Evolutionary conservation across 768 basidiomycete species (phyloP), one percentile per base, ranked within the genome.

Genomic region (Lentinula aciculospora): DNA sequence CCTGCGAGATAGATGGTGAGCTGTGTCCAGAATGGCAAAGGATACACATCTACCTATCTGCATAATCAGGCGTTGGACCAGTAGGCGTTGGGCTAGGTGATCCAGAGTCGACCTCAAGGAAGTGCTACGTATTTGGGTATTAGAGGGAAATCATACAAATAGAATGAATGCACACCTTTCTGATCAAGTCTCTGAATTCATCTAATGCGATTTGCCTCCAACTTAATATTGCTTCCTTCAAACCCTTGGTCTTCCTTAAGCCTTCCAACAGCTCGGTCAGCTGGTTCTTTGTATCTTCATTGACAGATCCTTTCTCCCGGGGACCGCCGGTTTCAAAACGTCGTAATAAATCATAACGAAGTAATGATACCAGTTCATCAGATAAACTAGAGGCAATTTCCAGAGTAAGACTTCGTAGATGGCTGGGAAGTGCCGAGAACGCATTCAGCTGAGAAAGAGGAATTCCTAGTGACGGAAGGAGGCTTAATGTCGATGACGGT

Each of bases 331-430:
- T 46, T 58, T 66, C 64, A 39, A 83, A 76, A 19, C 85, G 80
- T 48, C 81, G 77, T 3, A 80, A 71, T 32, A 94, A 72, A 69
- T 92, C 91, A 48, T 77, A 75, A 47, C 81, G 79, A 28, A 95
- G 77, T 2, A 87, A 79, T 25, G 77, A 76, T n/a, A 92, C 83
- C 2, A 95, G 74, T 66, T 96, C 93, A 17, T 81, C 76, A 5
- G 92, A 85, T 23, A 97, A 74, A 0, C 89, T 88, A 2, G 80
- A 74, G 0, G 89, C 83, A 61, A 97, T 92, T 64, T 93, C 84
- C 64, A 83, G 75, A 0, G 86, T 86, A 39, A 96, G 72, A 1
- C 75, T 73, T n/a, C 80, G 82, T 13, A 97, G 75, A 63, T 90
- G 88, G 4, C 75, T 66, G 0, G 94, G 93, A 12, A 97, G 79